Conservation (phyloP, 208 protist genomes). For the Trypanosoma mega region DNA sequence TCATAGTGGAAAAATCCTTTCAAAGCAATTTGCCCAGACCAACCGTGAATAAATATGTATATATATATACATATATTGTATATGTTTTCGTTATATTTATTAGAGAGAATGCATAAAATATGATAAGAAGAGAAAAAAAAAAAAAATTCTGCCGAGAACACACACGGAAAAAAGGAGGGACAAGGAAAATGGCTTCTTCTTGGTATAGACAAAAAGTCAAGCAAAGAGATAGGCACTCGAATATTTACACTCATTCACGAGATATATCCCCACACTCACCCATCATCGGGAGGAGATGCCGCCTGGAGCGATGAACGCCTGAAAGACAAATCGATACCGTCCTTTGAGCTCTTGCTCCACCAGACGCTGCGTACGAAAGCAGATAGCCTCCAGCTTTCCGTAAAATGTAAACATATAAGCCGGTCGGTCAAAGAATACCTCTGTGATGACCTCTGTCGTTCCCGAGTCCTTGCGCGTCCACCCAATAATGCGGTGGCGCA, state of each 20-base stretch:
- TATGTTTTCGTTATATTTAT: too few relatives aligned
- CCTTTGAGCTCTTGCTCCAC: constrained; percentile 58
- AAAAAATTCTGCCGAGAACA: constrained; percentile 1
- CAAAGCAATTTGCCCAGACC: too few relatives aligned
- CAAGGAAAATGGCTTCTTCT: constrained; percentile 6
- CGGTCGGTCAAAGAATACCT: constrained; percentile 87
- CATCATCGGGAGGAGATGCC: constrained; percentile 44
- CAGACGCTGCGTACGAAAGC: constrained; percentile 62
- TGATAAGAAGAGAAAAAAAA: too few relatives aligned
- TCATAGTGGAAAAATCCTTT: too few relatives aligned
- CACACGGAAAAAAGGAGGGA: constrained; percentile 1
- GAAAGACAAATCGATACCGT: constrained; percentile 84
- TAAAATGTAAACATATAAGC: constrained; percentile 93
- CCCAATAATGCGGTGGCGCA: constrained; percentile 82
- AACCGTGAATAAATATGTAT: too few relatives aligned
- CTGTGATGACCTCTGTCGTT: constrained; percentile 86
- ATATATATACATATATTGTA: too few relatives aligned
- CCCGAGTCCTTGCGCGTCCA: constrained; percentile 83
- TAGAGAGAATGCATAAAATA: too few relatives aligned
- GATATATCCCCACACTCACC: too few relatives aligned
- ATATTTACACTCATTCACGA: too few relatives aligned
- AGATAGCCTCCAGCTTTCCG: constrained; percentile 81
- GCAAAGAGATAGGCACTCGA: not conserved
- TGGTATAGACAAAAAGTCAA: not conserved
- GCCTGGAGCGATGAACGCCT: constrained; percentile 83